These are phyloP conservation scores for Letharia columbiana DNA, from an alignment of 495 filamentous ascomycete species.

Conservation along the genomic window DNA sequence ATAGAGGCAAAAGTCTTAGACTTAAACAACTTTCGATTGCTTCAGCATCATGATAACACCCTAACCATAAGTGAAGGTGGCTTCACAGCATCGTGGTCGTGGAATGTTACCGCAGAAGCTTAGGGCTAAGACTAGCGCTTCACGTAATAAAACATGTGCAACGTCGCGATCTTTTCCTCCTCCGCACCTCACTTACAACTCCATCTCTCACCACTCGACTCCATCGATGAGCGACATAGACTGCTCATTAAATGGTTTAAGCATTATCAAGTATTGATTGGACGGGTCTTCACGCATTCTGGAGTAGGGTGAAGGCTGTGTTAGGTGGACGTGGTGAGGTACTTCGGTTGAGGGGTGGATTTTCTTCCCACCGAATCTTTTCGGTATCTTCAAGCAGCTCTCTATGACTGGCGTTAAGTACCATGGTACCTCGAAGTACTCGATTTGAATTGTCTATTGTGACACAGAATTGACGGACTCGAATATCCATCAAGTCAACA, in stretches of 20 bases:
- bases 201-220: slow-evolving; percentile 9
- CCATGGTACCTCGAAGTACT: slow-evolving; percentile 17
- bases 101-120: slow-evolving; percentile 1
- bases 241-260: slow-evolving; percentile 10
- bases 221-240: slow-evolving; percentile 14
- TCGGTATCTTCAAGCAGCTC: slow-evolving; percentile 15
- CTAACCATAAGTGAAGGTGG: neutral
- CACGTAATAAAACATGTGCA: slow-evolving; percentile 4
- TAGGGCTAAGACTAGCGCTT: slow-evolving; percentile 6
- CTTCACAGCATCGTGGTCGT: neutral
- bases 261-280: slow-evolving; percentile 9
- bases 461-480: slow-evolving; percentile 12
- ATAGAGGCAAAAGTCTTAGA: neutral
- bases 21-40: neutral
- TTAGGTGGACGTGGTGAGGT: slow-evolving; percentile 16
- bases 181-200: slow-evolving; percentile 9
- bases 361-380: slow-evolving; percentile 8
- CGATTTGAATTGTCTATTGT: slow-evolving; percentile 6
- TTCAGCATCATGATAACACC: neutral
- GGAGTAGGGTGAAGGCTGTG: slow-evolving; percentile 13
- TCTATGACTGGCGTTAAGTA: slow-evolving; percentile 17
- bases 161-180: slow-evolving; percentile 17
- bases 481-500: slow-evolving; percentile 12
- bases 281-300: slow-evolving; percentile 1
- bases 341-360: slow-evolving; percentile 14